A percentile compares a stretch with the other conserved stretches of the same genome.
Conservation (phyloP, 352 stramenopile species). For the Phytophthora uliginosa region DNA sequence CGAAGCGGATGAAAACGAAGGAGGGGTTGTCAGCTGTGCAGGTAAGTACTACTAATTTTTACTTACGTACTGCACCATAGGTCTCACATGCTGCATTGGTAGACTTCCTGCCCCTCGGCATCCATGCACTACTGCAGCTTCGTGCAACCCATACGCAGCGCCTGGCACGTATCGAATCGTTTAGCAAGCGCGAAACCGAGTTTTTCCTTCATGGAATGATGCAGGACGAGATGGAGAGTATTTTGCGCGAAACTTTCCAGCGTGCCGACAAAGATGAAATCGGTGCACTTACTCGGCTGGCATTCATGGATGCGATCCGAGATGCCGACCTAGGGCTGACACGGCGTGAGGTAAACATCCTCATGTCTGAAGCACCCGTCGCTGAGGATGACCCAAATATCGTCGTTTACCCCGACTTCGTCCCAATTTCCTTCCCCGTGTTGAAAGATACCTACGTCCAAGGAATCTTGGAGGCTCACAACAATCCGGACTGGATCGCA, state of each 20-base stretch:
- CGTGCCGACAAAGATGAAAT: constrained; percentile 66
- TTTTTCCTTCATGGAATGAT: constrained; percentile 83
- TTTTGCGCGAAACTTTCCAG: constrained; percentile 83
- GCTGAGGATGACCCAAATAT: constrained; percentile 38
- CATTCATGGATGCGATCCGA: constrained; percentile 78
- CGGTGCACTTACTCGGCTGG: constrained; percentile 50
- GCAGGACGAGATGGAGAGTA: constrained; percentile 85
- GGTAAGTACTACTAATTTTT: constrained; percentile 20
- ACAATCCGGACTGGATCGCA: constrained; percentile 71
- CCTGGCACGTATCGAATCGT: constrained; percentile 49
- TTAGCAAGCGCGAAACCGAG: constrained; percentile 55
- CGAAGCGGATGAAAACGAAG: constrained; percentile 77
- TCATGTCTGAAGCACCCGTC: constrained; percentile 69
- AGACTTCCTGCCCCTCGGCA: constrained; percentile 64
- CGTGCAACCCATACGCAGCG: constrained; percentile 57
- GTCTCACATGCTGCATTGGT: not conserved
- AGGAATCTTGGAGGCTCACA: constrained; percentile 70
- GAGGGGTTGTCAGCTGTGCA: constrained; percentile 55
- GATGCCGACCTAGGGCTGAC: constrained; percentile 79
- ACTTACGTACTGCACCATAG: not conserved
- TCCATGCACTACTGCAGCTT: constrained; percentile 60
- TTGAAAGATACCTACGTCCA: constrained; percentile 64
- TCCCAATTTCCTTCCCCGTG: constrained; percentile 71
- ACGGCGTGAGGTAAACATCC: constrained; percentile 78
- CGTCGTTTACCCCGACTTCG: constrained; percentile 64